Evolutionary conservation across 2,329 filamentous ascomycete genomes (phyloP), one percentile per base, ranked within the genome.

Genomic region (Trichoderma gracile): DNA sequence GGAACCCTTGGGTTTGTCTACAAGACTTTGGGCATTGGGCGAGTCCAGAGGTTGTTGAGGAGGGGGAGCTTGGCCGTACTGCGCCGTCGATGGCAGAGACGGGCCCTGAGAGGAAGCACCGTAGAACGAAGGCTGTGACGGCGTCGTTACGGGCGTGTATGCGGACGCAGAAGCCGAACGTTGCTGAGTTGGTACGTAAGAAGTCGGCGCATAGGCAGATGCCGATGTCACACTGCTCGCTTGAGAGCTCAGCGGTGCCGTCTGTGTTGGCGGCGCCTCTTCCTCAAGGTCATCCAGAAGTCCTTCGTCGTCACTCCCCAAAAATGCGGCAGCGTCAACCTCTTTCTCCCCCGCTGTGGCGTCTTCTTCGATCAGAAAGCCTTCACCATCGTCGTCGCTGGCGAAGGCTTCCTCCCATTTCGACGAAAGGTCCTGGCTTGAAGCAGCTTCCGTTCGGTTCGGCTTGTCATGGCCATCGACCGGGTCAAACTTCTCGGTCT

Each of bases 1-100:
- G 8, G 94, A 93, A 63, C 91, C 91, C 77, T 96, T 98, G 3
- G 92, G 81, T 76, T 96, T 96, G 75, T 94, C 90, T 6, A 86
- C 92, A 76, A 97, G 99, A 76, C 94, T 98, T 74, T 96, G 87
- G 1, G 86, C 82, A 76, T 87, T 87, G 33, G 77, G 76, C 65
- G 84, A 70, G 67, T 83, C 79, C n/a, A 81, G 81, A 14, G 3
- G 15, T 30, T 33, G 53, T 14, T 74, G 76, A 0, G 72, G 70
- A 45, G 76, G 74, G 25, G 75, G 73, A 30, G 74, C 72, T 38
- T 76, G 73, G 1, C 76, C 78, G 68, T 79, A 81, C 38, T 75
- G 76, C 30, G 75, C 67, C 7, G 72, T 68, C 43, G 58, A 25
- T 17, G 70, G 63, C 17, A 72, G 72, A 10, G 73, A 67, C n/a